Base-by-base conservation (phyloP, 1,139 yeast species). In the Blastobotrys indianensis region DNA sequence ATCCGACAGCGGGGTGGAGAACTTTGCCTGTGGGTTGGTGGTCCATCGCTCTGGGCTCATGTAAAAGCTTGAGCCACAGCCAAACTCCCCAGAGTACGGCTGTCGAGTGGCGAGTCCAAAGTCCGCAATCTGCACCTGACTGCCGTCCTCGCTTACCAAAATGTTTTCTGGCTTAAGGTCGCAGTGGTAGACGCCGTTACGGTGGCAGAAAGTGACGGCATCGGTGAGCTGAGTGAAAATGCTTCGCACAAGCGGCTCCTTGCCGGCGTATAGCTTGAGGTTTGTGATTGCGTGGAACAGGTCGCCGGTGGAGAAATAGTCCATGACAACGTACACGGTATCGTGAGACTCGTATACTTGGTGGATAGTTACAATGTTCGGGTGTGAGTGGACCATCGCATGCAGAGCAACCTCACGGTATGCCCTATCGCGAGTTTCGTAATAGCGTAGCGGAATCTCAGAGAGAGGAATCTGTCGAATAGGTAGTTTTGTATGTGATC, bases 91-190 rank as follows among this genome's bases (percentile, higher is more conserved):
- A 45, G 83, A 77, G 47, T 67, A 67, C 41, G 73, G 67, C 5
- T 79, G 73, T 48, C 74, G 72, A 52, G 88, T 78, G 12, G 95
- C 87, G 23, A 88, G 72, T 1, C 97, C 97, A 59, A 88, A 88
- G 65, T 88, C 97, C 31, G 92, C 90, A 39, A 88, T 66, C 16
- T 78, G 75, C 30, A 86, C 66, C 38, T 73, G 74, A 20, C 77
- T 65, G 44, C 86, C 86, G 47, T 74, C 67, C 49, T 80, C 76
- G 44, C 81, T 74, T 28, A 83, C 80, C 69, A 88, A 70, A 40
- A 88, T 76, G 62, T 88, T 88, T 64, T 88, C 97, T 1, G 97
- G 97, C 65, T 88, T 87, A 56, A 88, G 74, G 63, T 88, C 97
- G 64, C 97, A 88, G 62, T 88, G 97, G 59, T 76, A 88, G 11